Evolutionary conservation across 2,329 filamentous ascomycete genomes (phyloP).

Genomic region (Colletotrichum spaethianum): DNA sequence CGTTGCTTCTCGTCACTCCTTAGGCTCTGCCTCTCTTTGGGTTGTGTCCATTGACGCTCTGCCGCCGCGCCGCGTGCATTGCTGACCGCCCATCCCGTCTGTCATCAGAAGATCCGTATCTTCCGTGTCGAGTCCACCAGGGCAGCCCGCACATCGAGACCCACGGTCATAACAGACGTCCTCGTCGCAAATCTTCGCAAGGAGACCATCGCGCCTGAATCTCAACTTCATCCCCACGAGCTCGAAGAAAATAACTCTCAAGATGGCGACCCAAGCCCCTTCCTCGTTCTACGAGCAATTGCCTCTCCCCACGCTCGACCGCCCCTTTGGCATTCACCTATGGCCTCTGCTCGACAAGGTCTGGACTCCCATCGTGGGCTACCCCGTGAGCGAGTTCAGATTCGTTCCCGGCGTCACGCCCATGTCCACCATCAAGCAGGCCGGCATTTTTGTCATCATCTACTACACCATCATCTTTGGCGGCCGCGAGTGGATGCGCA

Average conservation of each 20-base stretch:
- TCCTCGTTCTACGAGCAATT: constrained; percentile 68
- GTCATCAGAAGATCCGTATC: constrained; percentile 39
- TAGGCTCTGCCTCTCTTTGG: constrained; percentile 46
- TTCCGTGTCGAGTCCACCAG: constrained; percentile 44
- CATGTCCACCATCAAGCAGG: constrained; percentile 91
- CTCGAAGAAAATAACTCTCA: constrained; percentile 39
- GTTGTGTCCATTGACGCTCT: constrained; percentile 19
- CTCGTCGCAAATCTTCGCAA: constrained; percentile 23
- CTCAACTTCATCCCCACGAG: constrained; percentile 14
- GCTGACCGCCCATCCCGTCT: constrained; percentile 19
- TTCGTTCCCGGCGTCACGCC: constrained; percentile 87
- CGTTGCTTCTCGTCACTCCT: constrained; percentile 59
- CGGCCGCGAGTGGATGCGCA: constrained; percentile 92
- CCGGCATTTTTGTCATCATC: constrained; percentile 82
- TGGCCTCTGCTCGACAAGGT: constrained; percentile 96
- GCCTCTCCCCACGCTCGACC: constrained; percentile 85
- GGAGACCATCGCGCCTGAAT: constrained; percentile 19
- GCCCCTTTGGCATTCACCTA: constrained; percentile 90
- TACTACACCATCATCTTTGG: constrained; percentile 97
- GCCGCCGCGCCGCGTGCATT: constrained; percentile 29
- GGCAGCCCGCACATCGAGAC: constrained; percentile 37
- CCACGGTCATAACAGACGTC: constrained; percentile 31
- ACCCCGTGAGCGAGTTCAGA: constrained; percentile 87
- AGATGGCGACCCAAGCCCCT: constrained; percentile 55
- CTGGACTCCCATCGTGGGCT: constrained; percentile 83